Percentiles rank a stretch among this genome's conserved stretches.
Conservation (phyloP, 2,329 filamentous ascomycete genomes). For the Fusarium sp. region DNA sequence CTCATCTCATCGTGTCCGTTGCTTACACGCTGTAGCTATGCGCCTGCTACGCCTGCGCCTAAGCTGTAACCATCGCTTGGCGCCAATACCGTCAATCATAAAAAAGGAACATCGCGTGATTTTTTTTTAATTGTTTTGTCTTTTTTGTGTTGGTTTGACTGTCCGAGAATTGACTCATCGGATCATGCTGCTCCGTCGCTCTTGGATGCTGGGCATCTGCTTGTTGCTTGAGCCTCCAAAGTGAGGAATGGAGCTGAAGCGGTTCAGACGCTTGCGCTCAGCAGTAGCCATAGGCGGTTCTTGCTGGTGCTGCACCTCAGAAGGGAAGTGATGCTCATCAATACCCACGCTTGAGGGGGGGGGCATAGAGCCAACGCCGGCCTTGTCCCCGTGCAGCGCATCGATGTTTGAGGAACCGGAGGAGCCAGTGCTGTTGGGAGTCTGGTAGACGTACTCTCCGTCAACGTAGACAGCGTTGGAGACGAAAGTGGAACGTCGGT, state of each 20-base stretch:
- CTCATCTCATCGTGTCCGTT: constrained; percentile 32
- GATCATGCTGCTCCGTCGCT: constrained; percentile 55
- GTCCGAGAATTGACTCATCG: constrained; percentile 38
- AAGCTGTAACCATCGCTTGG: constrained; percentile 18
- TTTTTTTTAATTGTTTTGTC: constrained; percentile 22
- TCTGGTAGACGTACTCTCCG: constrained; percentile 90
- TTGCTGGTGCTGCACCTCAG: constrained; percentile 22
- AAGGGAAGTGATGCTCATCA: constrained; percentile 34
- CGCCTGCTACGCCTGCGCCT: constrained; percentile 32
- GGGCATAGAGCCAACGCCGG: constrained; percentile 31
- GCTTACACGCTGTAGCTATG: constrained; percentile 25
- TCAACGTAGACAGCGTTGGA: constrained; percentile 92
- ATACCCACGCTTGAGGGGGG: constrained; percentile 40
- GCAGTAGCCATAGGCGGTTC: constrained; percentile 18
- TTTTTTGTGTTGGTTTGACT: constrained; percentile 20
- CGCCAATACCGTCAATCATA: constrained; percentile 40
- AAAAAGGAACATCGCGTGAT: constrained; percentile 25
- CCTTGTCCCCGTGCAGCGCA: constrained; percentile 49
- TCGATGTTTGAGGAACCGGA: constrained; percentile 53
- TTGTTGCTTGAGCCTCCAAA: constrained; percentile 54
- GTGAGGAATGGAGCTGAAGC: constrained; percentile 64
- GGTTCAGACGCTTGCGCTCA: constrained; percentile 60
- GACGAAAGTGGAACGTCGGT: constrained; percentile 86
- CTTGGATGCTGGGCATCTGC: constrained; percentile 46
- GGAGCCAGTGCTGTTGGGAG: constrained; percentile 65